A percentile compares a stretch with the other conserved stretches of the same genome.
Conservation (phyloP, 768 basidiomycete genomes). For the Boletus barrowsii region DNA sequence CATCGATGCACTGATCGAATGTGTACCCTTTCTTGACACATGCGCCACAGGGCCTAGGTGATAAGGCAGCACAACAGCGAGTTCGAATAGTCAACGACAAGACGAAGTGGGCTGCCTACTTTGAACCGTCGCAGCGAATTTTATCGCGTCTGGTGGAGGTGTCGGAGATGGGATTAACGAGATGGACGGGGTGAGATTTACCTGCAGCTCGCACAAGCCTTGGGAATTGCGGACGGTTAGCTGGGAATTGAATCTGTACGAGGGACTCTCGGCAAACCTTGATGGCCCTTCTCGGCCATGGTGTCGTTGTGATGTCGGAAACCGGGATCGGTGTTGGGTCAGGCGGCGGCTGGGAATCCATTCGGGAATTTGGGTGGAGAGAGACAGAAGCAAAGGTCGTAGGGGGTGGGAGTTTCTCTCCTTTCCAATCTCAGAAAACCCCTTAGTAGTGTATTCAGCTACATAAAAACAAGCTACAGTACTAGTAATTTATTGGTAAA, state of each 20-base stretch:
- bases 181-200: constrained; percentile 4
- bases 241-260: not conserved
- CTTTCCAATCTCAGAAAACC: constrained; percentile 17
- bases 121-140: constrained; percentile 55
- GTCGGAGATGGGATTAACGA: not conserved
- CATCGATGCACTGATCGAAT: constrained; percentile 55
- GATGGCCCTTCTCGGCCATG: constrained; percentile 50
- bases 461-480: not conserved
- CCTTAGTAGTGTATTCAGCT: too few species aligned
- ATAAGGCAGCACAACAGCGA: not conserved
- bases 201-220: constrained; percentile 67
- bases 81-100: not conserved
- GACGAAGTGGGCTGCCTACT: constrained; percentile 30
- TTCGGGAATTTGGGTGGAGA: constrained; percentile 24
- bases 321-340: constrained; percentile 40
- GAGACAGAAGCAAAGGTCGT: constrained; percentile 24
- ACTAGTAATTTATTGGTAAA: constrained; percentile 37
- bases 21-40: constrained; percentile 55
- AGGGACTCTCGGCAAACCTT: constrained; percentile 39
- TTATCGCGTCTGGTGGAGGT: constrained; percentile 50
- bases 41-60: constrained; percentile 51
- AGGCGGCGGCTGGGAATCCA: constrained; percentile 37
- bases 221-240: constrained; percentile 9
- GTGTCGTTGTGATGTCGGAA: constrained; percentile 48
- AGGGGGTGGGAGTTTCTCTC: constrained; percentile 28